A percentile compares a stretch with the other conserved stretches of the same genome.
Evolutionary conservation across 805 yeast genomes (phyloP).

Genomic region (Yamadazyma olivae): DNA sequence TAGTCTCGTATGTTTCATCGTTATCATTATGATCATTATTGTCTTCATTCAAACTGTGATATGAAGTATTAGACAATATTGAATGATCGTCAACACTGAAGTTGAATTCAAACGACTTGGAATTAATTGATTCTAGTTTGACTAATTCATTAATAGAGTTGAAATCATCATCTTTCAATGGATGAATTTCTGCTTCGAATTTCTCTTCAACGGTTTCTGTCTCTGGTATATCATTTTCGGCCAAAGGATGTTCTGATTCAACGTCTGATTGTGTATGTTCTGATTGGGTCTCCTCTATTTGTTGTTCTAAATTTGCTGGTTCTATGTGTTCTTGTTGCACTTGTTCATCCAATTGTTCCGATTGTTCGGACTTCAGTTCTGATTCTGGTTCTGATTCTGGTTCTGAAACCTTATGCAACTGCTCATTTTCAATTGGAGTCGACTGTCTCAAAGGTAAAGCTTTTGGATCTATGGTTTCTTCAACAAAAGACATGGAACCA

Average conservation of each 20-base stretch:
- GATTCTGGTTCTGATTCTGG: not conserved
- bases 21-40: not conserved
- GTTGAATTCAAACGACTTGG: constrained; percentile 13
- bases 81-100: constrained; percentile 8
- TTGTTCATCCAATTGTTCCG: not conserved
- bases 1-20: constrained; percentile 1
- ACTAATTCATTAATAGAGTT: constrained; percentile 7
- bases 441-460: constrained; percentile 1
- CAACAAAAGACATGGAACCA: constrained; percentile 6
- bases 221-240: not conserved
- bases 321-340: not conserved
- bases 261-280: not conserved
- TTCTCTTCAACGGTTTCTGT: not conserved
- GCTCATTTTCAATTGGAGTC: constrained; percentile 1
- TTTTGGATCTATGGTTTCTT: constrained; percentile 6
- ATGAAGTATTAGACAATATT: constrained; percentile 1
- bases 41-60: constrained; percentile 1
- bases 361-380: not conserved
- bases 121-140: constrained; percentile 8
- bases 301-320: not conserved
- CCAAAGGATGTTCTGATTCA: not conserved
- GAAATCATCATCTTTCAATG: not conserved
- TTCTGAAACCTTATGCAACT: not conserved
- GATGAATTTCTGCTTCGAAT: not conserved
- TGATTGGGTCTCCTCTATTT: not conserved